Base-by-base conservation (phyloP, 768 basidiomycete species). In the Leccinellum albellum region DNA sequence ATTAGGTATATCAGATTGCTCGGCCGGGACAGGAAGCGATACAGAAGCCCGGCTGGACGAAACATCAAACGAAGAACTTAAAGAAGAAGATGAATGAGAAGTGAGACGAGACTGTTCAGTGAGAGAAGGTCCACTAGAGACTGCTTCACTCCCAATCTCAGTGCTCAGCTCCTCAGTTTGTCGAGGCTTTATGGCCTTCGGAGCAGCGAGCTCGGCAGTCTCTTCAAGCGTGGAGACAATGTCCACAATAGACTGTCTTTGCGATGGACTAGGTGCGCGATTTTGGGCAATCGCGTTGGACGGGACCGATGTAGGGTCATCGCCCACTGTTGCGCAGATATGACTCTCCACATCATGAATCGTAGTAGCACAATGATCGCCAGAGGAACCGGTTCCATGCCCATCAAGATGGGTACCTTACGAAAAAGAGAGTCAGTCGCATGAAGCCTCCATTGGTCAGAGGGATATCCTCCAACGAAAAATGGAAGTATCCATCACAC, bases 401-500 rank as follows among this genome's bases (percentile, higher is more conserved):
- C 70, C 74, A 73, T 78, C 73, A 74, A 57, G 21, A 61, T 78
- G 65, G 67, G 64, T 68, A 67, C 75, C 79, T 78, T 80, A 67
- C 69, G 64, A 1, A 32, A 62, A 64, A 45, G 75, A 70, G 63
- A 71, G 74, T 90, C 73, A 89, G 88, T 73, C 70, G 77, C 76
- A 79, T 76, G 82, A 78, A 81, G 77, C 74, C 70, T 75, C 60
- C 46, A 55, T 47, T 51, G 50, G 61, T 57, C 74, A n/a, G n/a
- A n/a, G n/a, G n/a, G n/a, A n/a, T n/a, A n/a, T n/a, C 74, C 76
- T 73, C 70, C 67, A 64, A 65, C 62, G 58, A 61, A 62, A 62
- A 72, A 74, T 73, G 75, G 74, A 70, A 70, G 73, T 73, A 71
- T 79, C 75, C 79, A 83, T 79, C 77, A 66, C 69, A 73, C 56